Conservation (phyloP, 1,284 basidiomycete genomes). For the Leccinum glutinopallens region DNA sequence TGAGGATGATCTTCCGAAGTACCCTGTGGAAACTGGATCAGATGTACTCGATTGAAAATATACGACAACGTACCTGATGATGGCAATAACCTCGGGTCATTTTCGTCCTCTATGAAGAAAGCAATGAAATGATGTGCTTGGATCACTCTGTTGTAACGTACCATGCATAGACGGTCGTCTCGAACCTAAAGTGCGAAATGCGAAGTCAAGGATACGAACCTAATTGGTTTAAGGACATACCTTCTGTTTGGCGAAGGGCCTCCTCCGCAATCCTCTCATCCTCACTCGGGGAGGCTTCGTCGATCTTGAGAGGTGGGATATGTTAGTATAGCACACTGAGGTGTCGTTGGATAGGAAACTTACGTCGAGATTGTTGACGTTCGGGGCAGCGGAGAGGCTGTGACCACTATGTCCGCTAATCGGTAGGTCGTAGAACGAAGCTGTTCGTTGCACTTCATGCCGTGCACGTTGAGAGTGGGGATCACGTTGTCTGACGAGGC, state of each 20-base stretch:
- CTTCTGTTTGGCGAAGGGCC: neutral
- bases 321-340: neutral
- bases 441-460: neutral
- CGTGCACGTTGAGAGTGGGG: neutral
- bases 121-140: neutral
- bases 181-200: neutral
- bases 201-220: neutral
- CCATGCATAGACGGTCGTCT: neutral
- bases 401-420: neutral
- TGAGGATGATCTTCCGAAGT: neutral
- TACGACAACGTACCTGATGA: neutral
- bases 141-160: neutral
- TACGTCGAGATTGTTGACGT: neutral
- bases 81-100: neutral
- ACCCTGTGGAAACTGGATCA: neutral
- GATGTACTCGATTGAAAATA: neutral
- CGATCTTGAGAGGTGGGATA: neutral
- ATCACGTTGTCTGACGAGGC: neutral
- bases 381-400: neutral
- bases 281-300: neutral
- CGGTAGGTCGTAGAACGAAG: neutral
- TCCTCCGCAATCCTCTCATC: neutral
- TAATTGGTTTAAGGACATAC: neutral
- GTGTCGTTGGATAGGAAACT: neutral
- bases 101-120: neutral